phyloP scores from a whole-genome alignment of 306 rosid species.

The Biancaea sappan region DNA sequence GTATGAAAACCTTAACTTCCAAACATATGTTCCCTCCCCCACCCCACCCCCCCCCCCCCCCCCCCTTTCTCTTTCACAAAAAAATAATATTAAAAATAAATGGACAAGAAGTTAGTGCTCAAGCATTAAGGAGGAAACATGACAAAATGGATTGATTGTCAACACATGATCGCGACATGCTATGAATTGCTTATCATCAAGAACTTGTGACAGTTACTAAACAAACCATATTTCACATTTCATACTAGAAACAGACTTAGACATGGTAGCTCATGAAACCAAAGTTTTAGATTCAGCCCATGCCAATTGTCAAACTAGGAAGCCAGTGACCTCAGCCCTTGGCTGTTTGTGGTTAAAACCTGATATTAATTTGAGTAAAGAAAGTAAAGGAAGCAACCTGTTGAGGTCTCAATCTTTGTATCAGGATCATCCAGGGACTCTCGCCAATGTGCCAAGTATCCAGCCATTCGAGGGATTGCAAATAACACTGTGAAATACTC shows the following conservation, averaged over 20 bases:
- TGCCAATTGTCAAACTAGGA: background rate
- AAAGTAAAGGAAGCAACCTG: slow-evolving; percentile 52
- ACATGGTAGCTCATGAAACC: background rate
- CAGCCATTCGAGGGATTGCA: slow-evolving; percentile 97
- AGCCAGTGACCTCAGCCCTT: background rate
- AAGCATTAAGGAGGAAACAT: background rate
- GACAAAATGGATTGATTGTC: background rate
- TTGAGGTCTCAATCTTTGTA: slow-evolving; percentile 88
- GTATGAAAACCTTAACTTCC: too few relatives aligned
- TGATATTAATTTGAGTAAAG: background rate
- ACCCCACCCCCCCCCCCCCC: too few relatives aligned
- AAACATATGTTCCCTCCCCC: too few relatives aligned
- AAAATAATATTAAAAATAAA: too few relatives aligned
- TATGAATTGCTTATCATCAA: background rate
- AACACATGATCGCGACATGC: too few relatives aligned
- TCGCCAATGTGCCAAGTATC: slow-evolving; percentile 93
- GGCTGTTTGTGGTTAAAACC: slow-evolving; percentile 2
- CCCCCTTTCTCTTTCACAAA: too few relatives aligned
- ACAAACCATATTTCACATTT: background rate
- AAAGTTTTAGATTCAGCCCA: background rate
- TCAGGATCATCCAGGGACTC: slow-evolving; percentile 94
- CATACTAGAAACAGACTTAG: background rate
- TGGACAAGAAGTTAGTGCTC: too few relatives aligned
- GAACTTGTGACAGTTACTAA: background rate
- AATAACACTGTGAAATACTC: slow-evolving; percentile 85